phyloP scores from a whole-genome alignment of 2,329 filamentous ascomycete genomes.

The Fusarium sacchari region DNA sequence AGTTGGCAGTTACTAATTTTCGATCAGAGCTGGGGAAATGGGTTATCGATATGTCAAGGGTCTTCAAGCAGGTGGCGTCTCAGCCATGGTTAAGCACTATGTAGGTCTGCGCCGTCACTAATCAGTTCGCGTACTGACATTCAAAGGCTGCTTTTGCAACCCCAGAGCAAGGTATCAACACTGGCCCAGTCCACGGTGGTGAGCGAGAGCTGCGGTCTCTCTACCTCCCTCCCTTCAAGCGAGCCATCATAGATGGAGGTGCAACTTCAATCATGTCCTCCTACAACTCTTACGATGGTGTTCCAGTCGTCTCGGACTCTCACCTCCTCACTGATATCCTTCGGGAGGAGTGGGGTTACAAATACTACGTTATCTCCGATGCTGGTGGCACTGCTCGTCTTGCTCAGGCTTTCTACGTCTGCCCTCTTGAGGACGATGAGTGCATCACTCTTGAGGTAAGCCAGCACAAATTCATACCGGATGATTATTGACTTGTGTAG shows the following conservation, averaged over 20 bases:
- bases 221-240: slow-evolving; percentile 70
- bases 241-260: slow-evolving; percentile 75
- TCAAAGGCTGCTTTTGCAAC: slow-evolving; percentile 67
- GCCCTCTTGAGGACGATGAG: slow-evolving; percentile 68
- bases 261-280: slow-evolving; percentile 78
- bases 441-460: slow-evolving; percentile 68
- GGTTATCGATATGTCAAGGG: slow-evolving; percentile 67
- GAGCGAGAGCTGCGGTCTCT: slow-evolving; percentile 65
- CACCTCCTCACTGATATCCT: slow-evolving; percentile 75
- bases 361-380: slow-evolving; percentile 72
- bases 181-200: slow-evolving; percentile 65
- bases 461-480: fast-evolving
- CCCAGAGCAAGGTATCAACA: slow-evolving; percentile 79
- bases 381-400: slow-evolving; percentile 77
- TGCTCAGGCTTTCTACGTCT: slow-evolving; percentile 72
- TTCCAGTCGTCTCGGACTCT: slow-evolving; percentile 73
- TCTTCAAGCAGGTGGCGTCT: slow-evolving; percentile 72
- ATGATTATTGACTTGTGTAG: slow-evolving; percentile 39
- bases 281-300: slow-evolving; percentile 79
- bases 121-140: not conserved
- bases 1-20: slow-evolving; percentile 10
- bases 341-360: slow-evolving; percentile 76
- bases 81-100: slow-evolving; percentile 80
- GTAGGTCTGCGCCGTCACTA: slow-evolving; percentile 47
- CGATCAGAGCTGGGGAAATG: slow-evolving; percentile 67